Evolutionary conservation across 495 filamentous ascomycete species (phyloP).

Genomic region (Podospora australis): DNA sequence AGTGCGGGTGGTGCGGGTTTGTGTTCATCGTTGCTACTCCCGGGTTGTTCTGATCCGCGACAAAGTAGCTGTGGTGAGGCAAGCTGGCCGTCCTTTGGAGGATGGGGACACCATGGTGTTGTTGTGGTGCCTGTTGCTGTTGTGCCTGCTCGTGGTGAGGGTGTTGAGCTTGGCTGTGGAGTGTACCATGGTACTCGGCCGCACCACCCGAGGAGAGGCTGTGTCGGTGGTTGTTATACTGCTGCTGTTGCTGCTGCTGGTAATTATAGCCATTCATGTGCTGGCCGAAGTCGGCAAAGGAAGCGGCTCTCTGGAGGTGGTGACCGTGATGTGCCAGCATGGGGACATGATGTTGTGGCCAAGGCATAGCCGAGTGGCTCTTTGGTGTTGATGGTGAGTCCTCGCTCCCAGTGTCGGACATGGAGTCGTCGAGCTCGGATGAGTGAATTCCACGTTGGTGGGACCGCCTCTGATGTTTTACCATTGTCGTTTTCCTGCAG

Average conservation of each 20-base stretch:
- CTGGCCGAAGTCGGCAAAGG: conserved; percentile 41
- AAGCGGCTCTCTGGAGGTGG: conserved; percentile 34
- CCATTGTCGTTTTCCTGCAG: conserved; percentile 82
- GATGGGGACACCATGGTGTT: conserved; percentile 29
- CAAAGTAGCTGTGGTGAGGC: conserved; percentile 40
- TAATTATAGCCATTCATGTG: conserved; percentile 35
- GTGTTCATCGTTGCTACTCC: conserved; percentile 49
- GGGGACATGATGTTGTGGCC: conserved; percentile 27
- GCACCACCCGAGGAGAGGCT: conserved; percentile 34
- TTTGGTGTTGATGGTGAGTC: conserved; percentile 46
- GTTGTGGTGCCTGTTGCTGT: conserved; percentile 14
- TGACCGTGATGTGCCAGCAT: conserved; percentile 24
- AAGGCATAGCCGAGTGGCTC: conserved; percentile 28
- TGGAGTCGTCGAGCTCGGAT: conserved; percentile 48
- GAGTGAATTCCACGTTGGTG: conserved; percentile 57
- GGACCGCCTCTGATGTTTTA: conserved; percentile 68
- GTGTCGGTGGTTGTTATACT: conserved; percentile 33
- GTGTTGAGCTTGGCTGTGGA: conserved; percentile 9
- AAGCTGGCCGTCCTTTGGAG: conserved; percentile 35
- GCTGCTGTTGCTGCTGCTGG: conserved; percentile 35
- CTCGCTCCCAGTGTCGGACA: conserved; percentile 49
- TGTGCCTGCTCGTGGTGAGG: conserved; percentile 9
- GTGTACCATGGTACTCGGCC: conserved; percentile 32
- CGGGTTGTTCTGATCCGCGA: conserved; percentile 46
- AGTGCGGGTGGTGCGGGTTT: conserved; percentile 24